Percentiles rank a stretch among this genome's conserved stretches.
Evolutionary conservation across 352 stramenopile genomes (phyloP).

Genomic region (Elongisporangium anandrum): DNA sequence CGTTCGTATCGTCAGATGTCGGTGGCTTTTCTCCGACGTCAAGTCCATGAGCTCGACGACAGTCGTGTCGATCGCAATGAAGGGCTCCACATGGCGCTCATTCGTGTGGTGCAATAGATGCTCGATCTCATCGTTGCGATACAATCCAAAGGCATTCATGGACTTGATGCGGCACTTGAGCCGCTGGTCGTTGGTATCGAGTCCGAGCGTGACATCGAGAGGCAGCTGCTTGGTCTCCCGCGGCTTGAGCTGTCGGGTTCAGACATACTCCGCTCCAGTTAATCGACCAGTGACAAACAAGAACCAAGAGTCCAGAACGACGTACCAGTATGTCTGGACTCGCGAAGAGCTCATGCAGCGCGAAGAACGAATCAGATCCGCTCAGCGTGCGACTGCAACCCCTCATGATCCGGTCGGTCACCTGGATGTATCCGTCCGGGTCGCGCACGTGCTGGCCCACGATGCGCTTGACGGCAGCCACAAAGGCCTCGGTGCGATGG

Average conservation of each 20-base stretch:
- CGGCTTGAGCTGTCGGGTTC: slow-evolving; percentile 54
- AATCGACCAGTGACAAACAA: slow-evolving; percentile 1
- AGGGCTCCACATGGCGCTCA: slow-evolving; percentile 28
- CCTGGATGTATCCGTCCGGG: slow-evolving; percentile 33
- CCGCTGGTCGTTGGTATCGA: slow-evolving; percentile 39
- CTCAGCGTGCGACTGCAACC: slow-evolving; percentile 72
- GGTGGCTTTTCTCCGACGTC: slow-evolving; percentile 46
- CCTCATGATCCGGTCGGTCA: slow-evolving; percentile 65
- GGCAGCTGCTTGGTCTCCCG: slow-evolving; percentile 30
- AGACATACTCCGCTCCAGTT: neutral
- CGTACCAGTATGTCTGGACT: slow-evolving; percentile 46
- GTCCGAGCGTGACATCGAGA: slow-evolving; percentile 57
- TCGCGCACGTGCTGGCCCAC: slow-evolving; percentile 40
- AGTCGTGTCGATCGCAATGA: slow-evolving; percentile 57
- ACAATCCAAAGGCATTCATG: slow-evolving; percentile 59
- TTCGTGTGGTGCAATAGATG: slow-evolving; percentile 24
- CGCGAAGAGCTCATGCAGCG: slow-evolving; percentile 63
- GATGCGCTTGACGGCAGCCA: slow-evolving; percentile 72
- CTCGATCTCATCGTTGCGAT: slow-evolving; percentile 60
- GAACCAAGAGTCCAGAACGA: neutral
- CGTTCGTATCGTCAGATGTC: slow-evolving; percentile 45
- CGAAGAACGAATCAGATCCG: slow-evolving; percentile 74
- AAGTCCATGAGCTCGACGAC: slow-evolving; percentile 71
- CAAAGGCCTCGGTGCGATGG: slow-evolving; percentile 66
- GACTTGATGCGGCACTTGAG: slow-evolving; percentile 76